Evolutionary conservation across 768 basidiomycete species (phyloP).

Genomic region (Dacryopinax spathularia): DNA sequence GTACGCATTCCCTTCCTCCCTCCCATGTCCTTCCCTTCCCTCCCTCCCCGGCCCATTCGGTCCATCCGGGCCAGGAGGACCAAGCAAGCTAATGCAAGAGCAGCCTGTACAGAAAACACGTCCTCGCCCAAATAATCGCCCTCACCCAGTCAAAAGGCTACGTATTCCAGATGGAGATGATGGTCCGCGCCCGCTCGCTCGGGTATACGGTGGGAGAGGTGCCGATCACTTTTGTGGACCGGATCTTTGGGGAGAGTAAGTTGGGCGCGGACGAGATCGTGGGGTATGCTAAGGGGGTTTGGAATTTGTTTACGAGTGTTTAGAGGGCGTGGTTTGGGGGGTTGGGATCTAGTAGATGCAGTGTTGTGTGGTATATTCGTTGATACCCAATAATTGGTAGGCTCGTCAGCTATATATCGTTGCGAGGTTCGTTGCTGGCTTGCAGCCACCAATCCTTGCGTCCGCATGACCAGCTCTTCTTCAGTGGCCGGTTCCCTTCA

Average conservation of each 20-base stretch:
- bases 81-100: neutral
- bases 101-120: conserved; percentile 63
- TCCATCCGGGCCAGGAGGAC: no score
- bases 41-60: neutral
- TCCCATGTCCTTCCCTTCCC: neutral
- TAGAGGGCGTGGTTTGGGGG: conserved; percentile 24
- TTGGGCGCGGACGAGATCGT: conserved; percentile 79
- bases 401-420: no score
- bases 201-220: conserved; percentile 82
- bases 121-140: conserved; percentile 69
- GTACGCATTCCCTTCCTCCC: conserved; percentile 29
- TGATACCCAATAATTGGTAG: no score
- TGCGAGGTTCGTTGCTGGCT: no score
- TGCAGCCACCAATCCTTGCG: no score
- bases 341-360: no score
- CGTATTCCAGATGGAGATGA: conserved; percentile 98
- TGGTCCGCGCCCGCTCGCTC: conserved; percentile 71
- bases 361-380: no score
- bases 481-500: no score
- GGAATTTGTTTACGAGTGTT: conserved; percentile 59
- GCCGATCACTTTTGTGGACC: conserved; percentile 88
- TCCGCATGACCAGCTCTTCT: no score
- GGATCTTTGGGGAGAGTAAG: conserved; percentile 88
- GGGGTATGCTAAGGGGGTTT: conserved; percentile 73
- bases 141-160: conserved; percentile 79